phyloP scores from a whole-genome alignment of 2,329 filamentous ascomycete genomes.

The Plectosphaerella sp. region DNA sequence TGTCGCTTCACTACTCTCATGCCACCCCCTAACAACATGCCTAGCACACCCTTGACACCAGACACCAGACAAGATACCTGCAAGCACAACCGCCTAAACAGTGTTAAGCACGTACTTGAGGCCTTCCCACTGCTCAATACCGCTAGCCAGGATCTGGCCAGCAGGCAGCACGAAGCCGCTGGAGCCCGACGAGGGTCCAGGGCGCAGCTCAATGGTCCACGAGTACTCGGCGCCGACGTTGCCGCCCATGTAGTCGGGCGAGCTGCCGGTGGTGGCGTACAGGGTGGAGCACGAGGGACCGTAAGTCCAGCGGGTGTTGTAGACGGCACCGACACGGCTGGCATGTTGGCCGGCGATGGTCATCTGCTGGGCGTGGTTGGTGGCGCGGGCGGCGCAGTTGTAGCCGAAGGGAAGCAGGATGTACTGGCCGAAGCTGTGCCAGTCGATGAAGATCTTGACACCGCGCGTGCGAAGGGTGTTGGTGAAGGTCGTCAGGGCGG shows the following conservation, averaged over 20 bases:
- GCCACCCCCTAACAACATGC: no score
- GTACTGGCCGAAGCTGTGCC: conserved; percentile 41
- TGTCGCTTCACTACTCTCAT: no score
- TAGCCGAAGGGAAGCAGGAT: conserved; percentile 41
- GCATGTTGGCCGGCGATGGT: conserved; percentile 25
- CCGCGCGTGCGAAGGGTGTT: conserved; percentile 21
- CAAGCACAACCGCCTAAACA: not conserved
- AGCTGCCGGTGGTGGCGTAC: conserved; percentile 27
- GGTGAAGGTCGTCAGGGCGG: conserved; percentile 32
- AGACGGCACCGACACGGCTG: conserved; percentile 25
- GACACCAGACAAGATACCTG: not conserved
- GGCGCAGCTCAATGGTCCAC: conserved; percentile 33
- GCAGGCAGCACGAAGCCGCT: conserved; percentile 33
- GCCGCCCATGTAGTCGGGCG: conserved; percentile 21
- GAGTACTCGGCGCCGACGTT: conserved; percentile 25
- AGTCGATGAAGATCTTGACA: conserved; percentile 43
- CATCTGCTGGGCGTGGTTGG: conserved; percentile 33
- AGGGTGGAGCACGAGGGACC: conserved; percentile 31
- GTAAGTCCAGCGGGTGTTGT: conserved; percentile 26
- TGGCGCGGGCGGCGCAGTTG: conserved; percentile 31
- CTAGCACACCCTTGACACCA: no score
- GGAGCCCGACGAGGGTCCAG: conserved; percentile 19
- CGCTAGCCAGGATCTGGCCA: conserved; percentile 28
- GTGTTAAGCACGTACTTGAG: conserved; percentile 24
- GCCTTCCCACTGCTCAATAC: conserved; percentile 29